Evolutionary conservation across 805 yeast genomes (phyloP), one percentile per base, ranked within the genome.

Genomic region (Ogataea polymorpha): DNA sequence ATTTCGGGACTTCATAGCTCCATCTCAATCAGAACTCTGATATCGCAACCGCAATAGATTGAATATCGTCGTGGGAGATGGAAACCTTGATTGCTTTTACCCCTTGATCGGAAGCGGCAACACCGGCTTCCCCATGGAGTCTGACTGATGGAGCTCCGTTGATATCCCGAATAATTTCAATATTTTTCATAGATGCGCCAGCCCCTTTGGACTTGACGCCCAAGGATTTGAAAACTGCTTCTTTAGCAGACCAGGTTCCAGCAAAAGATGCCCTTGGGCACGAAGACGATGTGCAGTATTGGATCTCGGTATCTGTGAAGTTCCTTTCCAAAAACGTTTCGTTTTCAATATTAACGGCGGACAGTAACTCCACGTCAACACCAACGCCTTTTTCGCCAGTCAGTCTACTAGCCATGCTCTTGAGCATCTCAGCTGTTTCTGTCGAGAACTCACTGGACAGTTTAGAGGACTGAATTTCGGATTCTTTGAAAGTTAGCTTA

Each of bases 191-290:
- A 24, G 95, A 74, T 27, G 99, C 98, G 47, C 98, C 99, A 12
- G 91, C 96, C 45, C 99, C 99, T 61, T 81, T 78, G 34, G 95
- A 80, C 59, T 77, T 76, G 48, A 87, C 95, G 47, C 93, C 90
- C 59, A 93, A 73, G 14, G 96, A 86, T 72, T 93, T 93, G 82
- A 93, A 93, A 25, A 90, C 97, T 31, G 99, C 99, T 71, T 93
- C 99, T 70, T 93, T 93, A 32, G 99, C 99, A 23, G 96, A 87
- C 99, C 99, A 93, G 32, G 95, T 85, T 35, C 99, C 99, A 20
- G 99, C 89, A 67, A 77, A 93, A 3, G 97, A 87, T 11, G 98
- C 87, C 58, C 80, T 85, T 37, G 93, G 86, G 51, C 75, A 74
- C 31, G 97, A 73, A 23, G 96, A 80, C 24, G 70, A 60, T 45